phyloP scores from a whole-genome alignment of 148 eudicot species.

The Oxyria digyna region DNA sequence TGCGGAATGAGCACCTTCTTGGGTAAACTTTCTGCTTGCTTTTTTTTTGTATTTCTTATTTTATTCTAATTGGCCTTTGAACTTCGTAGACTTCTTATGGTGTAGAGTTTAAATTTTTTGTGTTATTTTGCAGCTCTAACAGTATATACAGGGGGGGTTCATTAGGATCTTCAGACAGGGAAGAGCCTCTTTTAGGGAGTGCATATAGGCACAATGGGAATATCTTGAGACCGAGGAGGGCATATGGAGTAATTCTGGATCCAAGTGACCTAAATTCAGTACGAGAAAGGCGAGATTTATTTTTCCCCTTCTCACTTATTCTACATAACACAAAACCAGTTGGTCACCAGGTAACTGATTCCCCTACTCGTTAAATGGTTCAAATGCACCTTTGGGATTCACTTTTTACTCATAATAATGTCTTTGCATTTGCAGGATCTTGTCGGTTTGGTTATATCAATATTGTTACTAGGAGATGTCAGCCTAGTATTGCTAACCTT shows the following conservation, averaged over 20 bases:
- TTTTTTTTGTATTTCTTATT: neutral
- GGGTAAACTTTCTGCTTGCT: constrained; percentile 30
- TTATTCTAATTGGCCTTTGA: neutral
- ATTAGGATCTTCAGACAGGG: constrained; percentile 20
- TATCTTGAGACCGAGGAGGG: constrained; percentile 32
- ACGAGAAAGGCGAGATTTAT: constrained; percentile 59
- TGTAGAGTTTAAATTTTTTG: neutral
- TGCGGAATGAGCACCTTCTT: constrained; percentile 26
- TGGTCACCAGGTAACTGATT: constrained; percentile 73
- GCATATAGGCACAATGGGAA: constrained; percentile 23
- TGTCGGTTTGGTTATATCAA: constrained; percentile 92
- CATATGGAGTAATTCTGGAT: constrained; percentile 54
- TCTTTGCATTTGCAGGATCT: constrained; percentile 69
- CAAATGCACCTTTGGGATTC: neutral
- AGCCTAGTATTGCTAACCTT: constrained; percentile 89
- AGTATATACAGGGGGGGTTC: constrained; percentile 26
- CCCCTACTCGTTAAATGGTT: neutral
- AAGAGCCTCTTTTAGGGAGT: constrained; percentile 33
- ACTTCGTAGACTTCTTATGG: neutral
- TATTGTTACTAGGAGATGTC: constrained; percentile 84
- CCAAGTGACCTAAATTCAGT: constrained; percentile 45
- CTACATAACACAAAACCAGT: constrained; percentile 91
- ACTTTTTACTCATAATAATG: neutral
- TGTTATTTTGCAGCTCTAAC: constrained; percentile 17
- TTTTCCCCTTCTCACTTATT: constrained; percentile 68